Evolutionary conservation across 352 stramenopile species (phyloP).

Genomic region (Phytophthora melonis): DNA sequence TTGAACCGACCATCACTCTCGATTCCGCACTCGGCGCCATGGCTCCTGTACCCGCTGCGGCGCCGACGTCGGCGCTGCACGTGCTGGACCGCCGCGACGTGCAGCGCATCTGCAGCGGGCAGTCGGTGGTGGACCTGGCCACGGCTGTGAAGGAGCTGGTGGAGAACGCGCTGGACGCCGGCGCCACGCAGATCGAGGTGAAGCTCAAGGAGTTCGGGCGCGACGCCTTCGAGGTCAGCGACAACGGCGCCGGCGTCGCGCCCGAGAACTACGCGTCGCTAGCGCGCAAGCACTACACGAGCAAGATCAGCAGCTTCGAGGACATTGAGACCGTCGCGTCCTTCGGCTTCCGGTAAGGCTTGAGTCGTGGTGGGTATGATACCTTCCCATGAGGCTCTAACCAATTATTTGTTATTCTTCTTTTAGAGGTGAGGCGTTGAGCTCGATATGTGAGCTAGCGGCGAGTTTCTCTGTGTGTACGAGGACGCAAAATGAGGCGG

Average conservation of each 20-base stretch:
- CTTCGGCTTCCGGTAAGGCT: constrained; percentile 93
- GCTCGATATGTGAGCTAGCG: constrained; percentile 94
- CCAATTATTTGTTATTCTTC: not conserved
- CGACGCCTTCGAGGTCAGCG: constrained; percentile 95
- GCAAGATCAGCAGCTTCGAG: constrained; percentile 96
- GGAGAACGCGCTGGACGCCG: constrained; percentile 92
- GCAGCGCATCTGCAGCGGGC: constrained; percentile 85
- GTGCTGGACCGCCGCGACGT: constrained; percentile 58
- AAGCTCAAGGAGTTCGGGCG: constrained; percentile 93
- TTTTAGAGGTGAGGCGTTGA: constrained; percentile 94
- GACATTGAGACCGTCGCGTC: constrained; percentile 92
- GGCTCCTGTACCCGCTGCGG: not conserved
- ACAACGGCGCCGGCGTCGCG: constrained; percentile 95
- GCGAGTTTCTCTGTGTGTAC: constrained; percentile 91
- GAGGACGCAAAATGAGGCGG: constrained; percentile 65
- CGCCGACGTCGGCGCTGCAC: constrained; percentile 32
- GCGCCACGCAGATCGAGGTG: constrained; percentile 82
- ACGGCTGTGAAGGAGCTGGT: constrained; percentile 98
- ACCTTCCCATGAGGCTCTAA: too few relatives aligned
- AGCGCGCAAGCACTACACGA: constrained; percentile 95
- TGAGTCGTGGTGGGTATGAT: too few relatives aligned
- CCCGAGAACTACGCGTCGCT: constrained; percentile 80
- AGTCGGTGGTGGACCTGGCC: constrained; percentile 95
- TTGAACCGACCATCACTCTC: constrained; percentile 25
- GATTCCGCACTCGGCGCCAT: constrained; percentile 11